These are phyloP conservation scores for Stellera chamaejasme DNA, from an alignment of 345 rosid species.

Conservation along the genomic window DNA sequence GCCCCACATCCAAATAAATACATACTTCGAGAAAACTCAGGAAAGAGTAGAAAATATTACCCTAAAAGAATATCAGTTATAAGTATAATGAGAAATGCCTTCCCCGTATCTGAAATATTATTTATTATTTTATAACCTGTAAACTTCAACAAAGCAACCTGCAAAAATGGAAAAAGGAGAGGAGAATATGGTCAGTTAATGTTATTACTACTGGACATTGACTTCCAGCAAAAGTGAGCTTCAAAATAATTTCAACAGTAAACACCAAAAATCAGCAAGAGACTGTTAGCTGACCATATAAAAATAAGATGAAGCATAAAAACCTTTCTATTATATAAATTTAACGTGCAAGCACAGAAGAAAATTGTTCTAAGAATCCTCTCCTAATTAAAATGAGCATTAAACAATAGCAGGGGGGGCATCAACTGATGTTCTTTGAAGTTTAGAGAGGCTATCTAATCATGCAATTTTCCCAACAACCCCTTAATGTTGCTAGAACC, in stretches of 20 bases:
- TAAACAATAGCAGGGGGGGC: too few species aligned
- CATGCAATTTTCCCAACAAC: too few species aligned
- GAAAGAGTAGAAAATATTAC: conserved; percentile 31
- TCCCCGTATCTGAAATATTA: conserved; percentile 81
- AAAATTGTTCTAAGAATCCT: too few species aligned
- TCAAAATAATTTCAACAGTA: conserved; percentile 2
- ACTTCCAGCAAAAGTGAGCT: conserved; percentile 1
- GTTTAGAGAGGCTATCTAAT: too few species aligned
- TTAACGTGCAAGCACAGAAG: too few species aligned
- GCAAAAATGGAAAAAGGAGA: conserved; percentile 20
- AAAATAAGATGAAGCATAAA: too few species aligned
- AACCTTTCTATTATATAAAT: too few species aligned
- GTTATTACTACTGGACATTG: conserved; percentile 1
- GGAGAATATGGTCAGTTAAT: background rate
- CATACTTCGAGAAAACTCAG: background rate
- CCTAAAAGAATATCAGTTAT: conserved; percentile 79
- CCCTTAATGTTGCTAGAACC: too few species aligned
- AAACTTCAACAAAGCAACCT: conserved; percentile 94
- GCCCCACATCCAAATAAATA: background rate
- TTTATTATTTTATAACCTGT: conserved; percentile 76
- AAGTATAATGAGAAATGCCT: conserved; percentile 81
- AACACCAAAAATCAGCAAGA: too few species aligned
- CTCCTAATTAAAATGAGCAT: too few species aligned
- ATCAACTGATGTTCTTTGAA: too few species aligned
- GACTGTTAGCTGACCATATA: too few species aligned